These are phyloP conservation scores for Tolypocladium pustulatum DNA, from an alignment of 2,329 filamentous ascomycete species.

Conservation along the genomic window DNA sequence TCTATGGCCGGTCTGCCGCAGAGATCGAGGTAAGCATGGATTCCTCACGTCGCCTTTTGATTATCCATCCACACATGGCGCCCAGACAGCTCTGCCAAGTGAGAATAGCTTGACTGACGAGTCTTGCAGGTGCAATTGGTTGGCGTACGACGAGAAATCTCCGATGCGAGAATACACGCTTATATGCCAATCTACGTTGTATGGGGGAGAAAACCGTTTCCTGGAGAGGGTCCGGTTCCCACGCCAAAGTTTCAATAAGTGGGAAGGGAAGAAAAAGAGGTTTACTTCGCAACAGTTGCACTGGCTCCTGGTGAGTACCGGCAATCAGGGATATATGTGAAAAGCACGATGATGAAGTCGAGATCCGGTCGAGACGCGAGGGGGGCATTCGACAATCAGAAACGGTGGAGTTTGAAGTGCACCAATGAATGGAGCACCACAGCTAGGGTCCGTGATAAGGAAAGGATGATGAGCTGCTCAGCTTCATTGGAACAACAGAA, in stretches of 20 bases:
- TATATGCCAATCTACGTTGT: conserved; percentile 40
- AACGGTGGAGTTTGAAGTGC: neutral
- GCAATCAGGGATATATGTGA: neutral
- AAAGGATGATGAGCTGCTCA: neutral
- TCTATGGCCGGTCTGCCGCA: conserved; percentile 27
- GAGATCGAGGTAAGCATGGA: conserved; percentile 34
- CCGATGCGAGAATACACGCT: conserved; percentile 34
- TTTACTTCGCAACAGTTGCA: fast-evolving
- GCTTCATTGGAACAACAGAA: neutral
- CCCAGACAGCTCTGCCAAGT: neutral
- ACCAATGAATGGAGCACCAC: neutral
- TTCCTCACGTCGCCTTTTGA: neutral
- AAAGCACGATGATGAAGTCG: neutral
- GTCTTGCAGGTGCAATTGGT: conserved; percentile 33
- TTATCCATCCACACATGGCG: neutral
- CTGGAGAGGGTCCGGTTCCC: conserved; percentile 13
- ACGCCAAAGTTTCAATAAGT: neutral
- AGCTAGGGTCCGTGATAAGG: neutral
- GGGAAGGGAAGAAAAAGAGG: too few relatives aligned
- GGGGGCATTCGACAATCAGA: neutral
- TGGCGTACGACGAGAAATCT: conserved; percentile 35
- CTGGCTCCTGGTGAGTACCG: neutral
- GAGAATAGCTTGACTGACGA: neutral
- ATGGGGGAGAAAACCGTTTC: conserved; percentile 38
- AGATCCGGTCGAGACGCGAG: neutral